Conservation (phyloP, 495 filamentous ascomycete genomes). For the Elasticomyces elasticus region DNA sequence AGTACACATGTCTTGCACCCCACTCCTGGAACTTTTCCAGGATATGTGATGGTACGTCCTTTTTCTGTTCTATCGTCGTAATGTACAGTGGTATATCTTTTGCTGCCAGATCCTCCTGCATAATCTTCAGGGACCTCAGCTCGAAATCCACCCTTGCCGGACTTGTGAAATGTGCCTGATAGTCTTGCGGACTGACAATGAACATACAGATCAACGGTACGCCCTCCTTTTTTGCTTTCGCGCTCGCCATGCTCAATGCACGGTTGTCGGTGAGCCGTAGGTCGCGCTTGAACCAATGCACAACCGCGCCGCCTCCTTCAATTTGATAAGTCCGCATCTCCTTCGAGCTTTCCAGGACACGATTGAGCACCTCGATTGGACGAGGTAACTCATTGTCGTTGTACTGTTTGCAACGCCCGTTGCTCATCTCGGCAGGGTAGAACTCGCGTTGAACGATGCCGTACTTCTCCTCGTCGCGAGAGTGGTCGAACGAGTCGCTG, state of each 20-base stretch:
- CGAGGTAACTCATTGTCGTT: slow-evolving; percentile 53
- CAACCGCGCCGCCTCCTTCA: slow-evolving; percentile 50
- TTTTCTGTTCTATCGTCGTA: slow-evolving; percentile 58
- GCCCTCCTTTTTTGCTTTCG: slow-evolving; percentile 52
- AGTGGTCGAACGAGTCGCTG: slow-evolving; percentile 8
- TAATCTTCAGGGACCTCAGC: slow-evolving; percentile 52
- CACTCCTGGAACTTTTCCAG: slow-evolving; percentile 59
- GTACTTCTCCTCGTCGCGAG: slow-evolving; percentile 23
- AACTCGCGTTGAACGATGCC: slow-evolving; percentile 49
- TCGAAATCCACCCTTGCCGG: slow-evolving; percentile 72
- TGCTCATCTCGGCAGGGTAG: slow-evolving; percentile 80
- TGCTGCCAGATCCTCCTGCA: slow-evolving; percentile 56
- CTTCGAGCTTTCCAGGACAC: slow-evolving; percentile 23
- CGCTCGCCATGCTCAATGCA: slow-evolving; percentile 54
- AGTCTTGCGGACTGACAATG: slow-evolving; percentile 76
- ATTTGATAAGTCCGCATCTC: slow-evolving; percentile 30
- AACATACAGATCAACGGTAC: slow-evolving; percentile 68
- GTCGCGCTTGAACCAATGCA: slow-evolving; percentile 91
- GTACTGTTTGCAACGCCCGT: slow-evolving; percentile 62
- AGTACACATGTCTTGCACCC: slow-evolving; percentile 62
- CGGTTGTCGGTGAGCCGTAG: slow-evolving; percentile 67
- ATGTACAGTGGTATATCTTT: slow-evolving; percentile 74
- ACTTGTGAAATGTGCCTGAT: slow-evolving; percentile 67
- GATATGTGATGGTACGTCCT: slow-evolving; percentile 52
- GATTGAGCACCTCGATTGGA: slow-evolving; percentile 46